Base-by-base conservation (phyloP, 2,329 filamentous ascomycete species). In the Pezicula carpinea region DNA sequence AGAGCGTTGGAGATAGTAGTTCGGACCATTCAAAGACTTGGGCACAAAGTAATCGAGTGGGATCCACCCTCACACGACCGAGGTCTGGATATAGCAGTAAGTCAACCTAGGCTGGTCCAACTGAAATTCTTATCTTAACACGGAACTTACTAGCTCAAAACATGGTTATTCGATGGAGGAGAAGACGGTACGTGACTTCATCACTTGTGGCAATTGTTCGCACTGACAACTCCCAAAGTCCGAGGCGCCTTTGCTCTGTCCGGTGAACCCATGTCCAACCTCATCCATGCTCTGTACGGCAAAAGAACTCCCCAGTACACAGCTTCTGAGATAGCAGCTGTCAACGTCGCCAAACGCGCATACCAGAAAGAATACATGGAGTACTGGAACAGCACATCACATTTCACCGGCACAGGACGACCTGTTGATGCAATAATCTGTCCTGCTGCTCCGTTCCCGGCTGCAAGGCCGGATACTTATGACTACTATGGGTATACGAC, bases 11-110 rank as follows among this genome's bases (percentile, higher is more conserved):
- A 71, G 2, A 72, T 75, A 5, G 70, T 77, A 0, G 72, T 72
- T 5, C 64, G 74, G 42, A 69, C 71, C 0, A 52, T 80, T n/a
- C 61, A 67, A 53, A 69, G 67, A 6, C 67, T 75, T 2, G 80
- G 80, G 0, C 79, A 84, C 54, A 75, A 69, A 61, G 67, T 79
- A n/a, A 72, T 83, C 13, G 69, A 76, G 15, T 83, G 80, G 80
- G 66, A 71, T 1, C 79, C 80, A 1, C 77, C 76, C 0, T 64
- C 68, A 14, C 78, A 82, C 53, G 44, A 50, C 2, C 59, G 54
- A 19, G 68, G 69, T 1, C 50, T 53, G 6, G 64, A 68, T 6
- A 57, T 76, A 33, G 65, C 67, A 34, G 65, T 70, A 67, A 53
- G 66, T 65, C 1, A 57, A 29, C 46, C 40, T 48, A 68, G 50